Conservation (phyloP, 805 yeast genomes). For the Schizosaccharomyces octosporus region DNA sequence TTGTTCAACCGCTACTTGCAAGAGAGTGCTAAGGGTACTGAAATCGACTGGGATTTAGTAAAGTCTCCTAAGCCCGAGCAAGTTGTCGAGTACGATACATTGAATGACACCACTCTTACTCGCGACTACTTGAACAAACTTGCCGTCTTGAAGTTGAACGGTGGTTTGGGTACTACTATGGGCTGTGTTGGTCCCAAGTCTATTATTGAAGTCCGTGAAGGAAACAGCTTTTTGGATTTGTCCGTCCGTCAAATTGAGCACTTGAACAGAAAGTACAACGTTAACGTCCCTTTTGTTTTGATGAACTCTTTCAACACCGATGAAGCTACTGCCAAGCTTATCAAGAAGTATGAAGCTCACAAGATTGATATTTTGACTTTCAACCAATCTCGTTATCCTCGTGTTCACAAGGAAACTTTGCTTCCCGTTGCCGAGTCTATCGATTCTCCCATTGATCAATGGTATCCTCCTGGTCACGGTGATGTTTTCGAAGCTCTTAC, state of each 20-base stretch:
- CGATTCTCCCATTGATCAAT: slow-evolving; percentile 54
- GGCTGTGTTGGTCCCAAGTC: slow-evolving; percentile 98
- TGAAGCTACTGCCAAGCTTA: slow-evolving; percentile 78
- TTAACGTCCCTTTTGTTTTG: slow-evolving; percentile 83
- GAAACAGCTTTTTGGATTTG: slow-evolving; percentile 85
- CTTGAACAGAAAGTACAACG: slow-evolving; percentile 66
- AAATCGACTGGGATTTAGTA: slow-evolving; percentile 86
- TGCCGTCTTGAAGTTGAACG: slow-evolving; percentile 88
- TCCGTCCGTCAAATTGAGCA: slow-evolving; percentile 81
- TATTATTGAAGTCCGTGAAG: slow-evolving; percentile 94
- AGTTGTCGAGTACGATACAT: slow-evolving; percentile 51
- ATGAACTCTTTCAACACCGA: slow-evolving; percentile 98
- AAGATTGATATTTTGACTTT: slow-evolving; percentile 84
- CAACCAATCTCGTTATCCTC: slow-evolving; percentile 93
- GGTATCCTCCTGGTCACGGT: slow-evolving; percentile 99
- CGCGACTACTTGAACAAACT: slow-evolving; percentile 42
- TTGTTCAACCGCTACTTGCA: slow-evolving; percentile 76
- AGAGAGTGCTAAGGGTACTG: slow-evolving; percentile 65
- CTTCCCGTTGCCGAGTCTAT: slow-evolving; percentile 70
- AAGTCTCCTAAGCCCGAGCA: slow-evolving; percentile 74
- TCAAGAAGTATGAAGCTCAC: slow-evolving; percentile 91
- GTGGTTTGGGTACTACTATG: slow-evolving; percentile 98
- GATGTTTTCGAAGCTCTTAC: slow-evolving; percentile 80
- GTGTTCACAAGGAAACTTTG: slow-evolving; percentile 84
- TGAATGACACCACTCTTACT: slow-evolving; percentile 17